Base-by-base conservation (phyloP, 1,284 basidiomycete genomes). In the Moesziomyces aphidis region DNA sequence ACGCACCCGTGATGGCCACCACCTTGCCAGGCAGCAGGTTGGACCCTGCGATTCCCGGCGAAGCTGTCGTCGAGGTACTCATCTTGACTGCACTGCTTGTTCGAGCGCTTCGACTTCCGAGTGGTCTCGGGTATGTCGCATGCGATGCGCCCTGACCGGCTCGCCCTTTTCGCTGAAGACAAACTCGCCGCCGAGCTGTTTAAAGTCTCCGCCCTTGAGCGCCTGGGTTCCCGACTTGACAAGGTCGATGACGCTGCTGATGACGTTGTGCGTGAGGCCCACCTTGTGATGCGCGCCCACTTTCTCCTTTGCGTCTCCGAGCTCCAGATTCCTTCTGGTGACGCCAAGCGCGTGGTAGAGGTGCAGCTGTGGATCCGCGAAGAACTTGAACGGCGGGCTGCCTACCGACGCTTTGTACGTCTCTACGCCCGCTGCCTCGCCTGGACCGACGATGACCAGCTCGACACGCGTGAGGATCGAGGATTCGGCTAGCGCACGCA, bases 1-100 rank as follows among this genome's bases (percentile, higher is more conserved):
- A 91, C 21, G 90, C 88, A 34, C 92, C 92, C 15, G 91, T 93
- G 76, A 93, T 90, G 65, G 89, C 89, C 21, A 92, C 89, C 28
- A 91, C 85, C 81, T 92, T 92, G 78, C 88, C 86, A 15, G 86
- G 82, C 15, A 91, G 88, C 26, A 91, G 86, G 46, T 73, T 73
- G 1, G 56, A 61, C 1, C 70, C 70, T 19, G 57, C 70, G 10
- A 73, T 60, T 3, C 60, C 64, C 24, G 59, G 61, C n/a, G 54
- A 43, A 1, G 42, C n/a, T 10, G 42, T 31, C 6, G 44, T 28
- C 17, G 45, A 22, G 10, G 28, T 2, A 56, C 46, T 61, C 58
- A 61, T 67, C n/a, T 17, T 34, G n/a, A 19, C 53, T 36, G 49
- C 7, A 58, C 31, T 23, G 59, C 65, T 11, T 58, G 24, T 50